Evolutionary conservation across 139 green algal species (phyloP), one percentile per base, ranked within the genome.

Genomic region (Chlorella sp.): DNA sequence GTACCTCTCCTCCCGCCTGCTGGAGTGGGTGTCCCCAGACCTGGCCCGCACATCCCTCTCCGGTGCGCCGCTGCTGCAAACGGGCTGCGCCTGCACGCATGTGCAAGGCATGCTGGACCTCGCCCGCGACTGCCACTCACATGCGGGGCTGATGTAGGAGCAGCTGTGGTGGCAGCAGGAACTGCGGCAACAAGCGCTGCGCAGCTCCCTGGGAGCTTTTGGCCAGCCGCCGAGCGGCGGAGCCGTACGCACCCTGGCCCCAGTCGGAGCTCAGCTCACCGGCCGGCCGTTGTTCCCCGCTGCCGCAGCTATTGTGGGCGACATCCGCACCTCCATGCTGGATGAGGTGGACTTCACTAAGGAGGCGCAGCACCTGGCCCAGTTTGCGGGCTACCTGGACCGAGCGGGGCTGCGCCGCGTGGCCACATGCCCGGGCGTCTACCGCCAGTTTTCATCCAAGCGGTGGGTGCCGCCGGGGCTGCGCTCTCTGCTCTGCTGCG

Each of bases 331-430:
- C 25, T 94, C 88, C 70, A 98, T 98, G 92, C 84, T 99, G 65
- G 92, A 96, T 20, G 97, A 99, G 88, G 91, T 96, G n/a, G 95
- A 98, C 90, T 97, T 99, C 74, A 76, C 36, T 1, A 96, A 98
- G 83, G 97, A 99, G 86, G 93, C 93, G 16, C 34, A 85, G 16
- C 93, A 98, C 88, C 88, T 96, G 32, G 47, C 80, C 26, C 91
- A 95, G 71, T 99, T 98, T 88, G 81, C 82, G 11, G 71, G 64
- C 34, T 98, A 97, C 87, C 81, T 98, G 44, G 93, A 98, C 80
- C 25, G 36, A 1, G 88, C 85, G 17, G 94, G 93, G 56, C 82
- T 96, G 80, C 56, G 90, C 0, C 7, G 55, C 18, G 74, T 95
- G 4, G 96, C 96, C 62, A 98, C 94, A 63, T 96, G 91, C 72